phyloP scores from a whole-genome alignment of 2,329 filamentous ascomycete genomes.

The Coleophoma cylindrospora region DNA sequence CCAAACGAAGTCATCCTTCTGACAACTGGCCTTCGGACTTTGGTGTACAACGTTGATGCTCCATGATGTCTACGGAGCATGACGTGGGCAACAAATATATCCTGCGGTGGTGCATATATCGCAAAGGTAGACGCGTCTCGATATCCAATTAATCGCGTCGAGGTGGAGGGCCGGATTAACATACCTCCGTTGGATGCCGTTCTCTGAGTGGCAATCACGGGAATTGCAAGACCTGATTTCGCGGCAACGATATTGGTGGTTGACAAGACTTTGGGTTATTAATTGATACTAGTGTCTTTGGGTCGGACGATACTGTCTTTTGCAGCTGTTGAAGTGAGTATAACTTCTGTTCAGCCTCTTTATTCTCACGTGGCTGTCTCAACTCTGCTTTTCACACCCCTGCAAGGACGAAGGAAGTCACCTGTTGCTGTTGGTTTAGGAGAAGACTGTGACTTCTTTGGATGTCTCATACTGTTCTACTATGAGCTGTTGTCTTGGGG shows the following conservation, averaged over 20 bases:
- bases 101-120: slow-evolving; percentile 1
- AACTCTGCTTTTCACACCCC: neutral
- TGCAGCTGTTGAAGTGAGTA: neutral
- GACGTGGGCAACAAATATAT: slow-evolving; percentile 16
- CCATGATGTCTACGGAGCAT: slow-evolving; percentile 30
- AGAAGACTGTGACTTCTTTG: no score
- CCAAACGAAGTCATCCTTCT: slow-evolving; percentile 14
- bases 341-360: neutral
- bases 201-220: neutral
- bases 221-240: neutral
- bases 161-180: neutral
- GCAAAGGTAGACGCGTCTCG: slow-evolving; percentile 18
- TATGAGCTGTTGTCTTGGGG: no score
- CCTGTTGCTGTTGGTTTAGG: no score
- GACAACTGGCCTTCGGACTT: slow-evolving; percentile 17
- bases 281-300: no score
- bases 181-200: neutral
- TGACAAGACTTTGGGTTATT: no score
- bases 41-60: slow-evolving; percentile 23
- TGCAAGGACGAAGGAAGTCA: neutral
- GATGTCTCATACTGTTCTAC: no score
- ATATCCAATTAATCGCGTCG: slow-evolving; percentile 9
- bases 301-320: no score
- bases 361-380: neutral
- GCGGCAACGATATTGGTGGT: neutral